A percentile compares a stretch with the other conserved stretches of the same genome.
These are phyloP conservation scores for Naganishia liquefaciens DNA, from an alignment of 1,284 basidiomycete species.

Conservation along the genomic window DNA sequence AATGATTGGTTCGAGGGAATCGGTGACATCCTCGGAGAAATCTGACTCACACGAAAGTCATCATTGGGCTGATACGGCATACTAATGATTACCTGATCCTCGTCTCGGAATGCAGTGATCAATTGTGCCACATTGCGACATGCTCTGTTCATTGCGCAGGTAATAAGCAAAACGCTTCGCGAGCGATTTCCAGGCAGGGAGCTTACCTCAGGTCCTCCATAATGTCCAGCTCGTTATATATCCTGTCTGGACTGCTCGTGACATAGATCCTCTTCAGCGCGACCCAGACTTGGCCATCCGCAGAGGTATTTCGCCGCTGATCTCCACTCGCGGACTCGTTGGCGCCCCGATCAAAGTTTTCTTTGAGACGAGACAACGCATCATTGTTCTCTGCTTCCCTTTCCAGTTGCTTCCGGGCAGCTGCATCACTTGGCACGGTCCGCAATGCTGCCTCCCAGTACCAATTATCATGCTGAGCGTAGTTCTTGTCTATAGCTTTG, in stretches of 20 bases:
- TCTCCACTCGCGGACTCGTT: neutral
- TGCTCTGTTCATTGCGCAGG: slow-evolving; percentile 59
- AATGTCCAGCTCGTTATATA: slow-evolving; percentile 92
- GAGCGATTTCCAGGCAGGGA: neutral
- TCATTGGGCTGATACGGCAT: slow-evolving; percentile 92
- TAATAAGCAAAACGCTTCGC: neutral
- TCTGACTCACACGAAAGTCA: slow-evolving; percentile 78
- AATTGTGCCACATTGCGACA: slow-evolving; percentile 85
- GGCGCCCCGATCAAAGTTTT: neutral
- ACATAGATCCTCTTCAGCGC: slow-evolving; percentile 97
- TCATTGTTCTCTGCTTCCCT: slow-evolving; percentile 6
- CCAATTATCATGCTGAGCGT: slow-evolving; percentile 17
- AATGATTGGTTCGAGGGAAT: too few relatives aligned
- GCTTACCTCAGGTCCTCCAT: slow-evolving; percentile 67
- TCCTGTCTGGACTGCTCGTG: slow-evolving; percentile 87
- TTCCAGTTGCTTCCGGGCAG: slow-evolving; percentile 11
- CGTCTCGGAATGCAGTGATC: slow-evolving; percentile 87
- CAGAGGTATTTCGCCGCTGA: neutral
- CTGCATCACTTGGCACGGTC: neutral
- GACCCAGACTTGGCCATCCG: slow-evolving; percentile 63
- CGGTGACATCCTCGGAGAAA: neutral
- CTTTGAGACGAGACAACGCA: neutral
- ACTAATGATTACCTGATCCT: slow-evolving; percentile 90
- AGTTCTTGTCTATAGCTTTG: slow-evolving; percentile 75
- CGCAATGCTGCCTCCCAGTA: slow-evolving; percentile 7